Percentiles rank a stretch among this genome's conserved stretches.
Conservation (phyloP, 345 rosid species). For the Citrus australasica region DNA sequence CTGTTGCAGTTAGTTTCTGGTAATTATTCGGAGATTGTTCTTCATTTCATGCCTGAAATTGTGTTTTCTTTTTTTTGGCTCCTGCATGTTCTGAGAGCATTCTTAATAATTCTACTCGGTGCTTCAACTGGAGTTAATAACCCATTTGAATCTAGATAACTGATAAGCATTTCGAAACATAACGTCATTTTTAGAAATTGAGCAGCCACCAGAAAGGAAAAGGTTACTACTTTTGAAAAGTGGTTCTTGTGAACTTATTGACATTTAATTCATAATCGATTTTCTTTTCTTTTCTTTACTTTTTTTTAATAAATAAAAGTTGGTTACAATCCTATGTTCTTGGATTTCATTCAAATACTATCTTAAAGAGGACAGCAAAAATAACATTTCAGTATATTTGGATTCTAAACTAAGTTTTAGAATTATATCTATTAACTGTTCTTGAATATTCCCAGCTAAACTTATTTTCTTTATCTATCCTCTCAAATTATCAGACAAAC, state of each 20-base stretch:
- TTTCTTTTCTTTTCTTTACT: too few species aligned
- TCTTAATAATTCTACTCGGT: not conserved
- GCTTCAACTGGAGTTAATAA: not conserved
- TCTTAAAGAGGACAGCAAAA: not conserved
- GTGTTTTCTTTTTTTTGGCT: not conserved
- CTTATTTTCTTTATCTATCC: not conserved
- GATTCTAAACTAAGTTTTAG: not conserved
- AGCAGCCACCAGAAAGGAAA: not conserved
- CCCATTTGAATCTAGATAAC: not conserved
- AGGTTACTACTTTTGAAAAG: not conserved
- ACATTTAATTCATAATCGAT: not conserved
- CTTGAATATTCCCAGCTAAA: not conserved
- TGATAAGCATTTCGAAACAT: not conserved
- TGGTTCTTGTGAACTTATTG: not conserved
- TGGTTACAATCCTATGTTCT: not conserved
- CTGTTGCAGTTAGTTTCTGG: slow-evolving; percentile 82
- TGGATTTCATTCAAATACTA: not conserved
- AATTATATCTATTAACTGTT: not conserved
- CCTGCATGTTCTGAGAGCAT: not conserved
- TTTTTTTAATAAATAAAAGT: not conserved
- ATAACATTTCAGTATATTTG: not conserved
- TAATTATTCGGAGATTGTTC: slow-evolving; percentile 17
- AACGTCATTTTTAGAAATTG: not conserved
- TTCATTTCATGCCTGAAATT: not conserved
- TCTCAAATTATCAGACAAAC: not conserved